Evolutionary conservation across 2,329 filamentous ascomycete genomes (phyloP).

Genomic region (Fusarium goolgardi): DNA sequence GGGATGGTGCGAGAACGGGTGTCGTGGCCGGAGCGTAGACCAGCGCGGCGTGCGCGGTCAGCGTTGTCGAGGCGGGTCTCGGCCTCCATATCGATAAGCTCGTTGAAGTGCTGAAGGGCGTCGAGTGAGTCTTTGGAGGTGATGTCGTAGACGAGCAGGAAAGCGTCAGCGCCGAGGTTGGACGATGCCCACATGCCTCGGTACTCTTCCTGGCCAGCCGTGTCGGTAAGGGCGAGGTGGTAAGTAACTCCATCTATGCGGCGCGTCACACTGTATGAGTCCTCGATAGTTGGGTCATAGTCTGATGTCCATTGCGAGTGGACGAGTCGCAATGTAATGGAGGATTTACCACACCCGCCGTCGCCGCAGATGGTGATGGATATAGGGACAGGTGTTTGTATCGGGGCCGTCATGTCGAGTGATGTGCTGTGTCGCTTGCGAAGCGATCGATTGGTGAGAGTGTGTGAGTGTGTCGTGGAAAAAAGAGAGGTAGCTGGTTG

Average conservation of each 20-base stretch:
- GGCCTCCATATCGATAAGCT: slow-evolving; percentile 85
- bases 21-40: slow-evolving; percentile 48
- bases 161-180: slow-evolving; percentile 83
- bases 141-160: slow-evolving; percentile 90
- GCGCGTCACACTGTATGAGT: slow-evolving; percentile 86
- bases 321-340: slow-evolving; percentile 84
- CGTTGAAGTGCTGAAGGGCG: slow-evolving; percentile 81
- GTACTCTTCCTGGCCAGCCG: slow-evolving; percentile 91
- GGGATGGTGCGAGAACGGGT: slow-evolving; percentile 65
- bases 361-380: slow-evolving; percentile 88
- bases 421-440: neutral
- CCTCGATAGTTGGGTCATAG: slow-evolving; percentile 84
- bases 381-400: slow-evolving; percentile 63
- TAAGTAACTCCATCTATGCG: slow-evolving; percentile 83
- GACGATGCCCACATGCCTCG: slow-evolving; percentile 85
- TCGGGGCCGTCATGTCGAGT: slow-evolving; percentile 37
- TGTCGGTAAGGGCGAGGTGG: slow-evolving; percentile 83
- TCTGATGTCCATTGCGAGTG: slow-evolving; percentile 86
- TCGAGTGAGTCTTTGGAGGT: slow-evolving; percentile 75
- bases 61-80: slow-evolving; percentile 75
- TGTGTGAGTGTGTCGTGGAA: neutral
- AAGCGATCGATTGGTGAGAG: neutral
- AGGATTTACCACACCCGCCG: slow-evolving; percentile 86
- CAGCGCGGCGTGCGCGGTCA: slow-evolving; percentile 61
- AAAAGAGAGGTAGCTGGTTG: slow-evolving; percentile 1